phyloP scores from a whole-genome alignment of 495 filamentous ascomycete genomes.

The Elaphomyces granulatus region DNA sequence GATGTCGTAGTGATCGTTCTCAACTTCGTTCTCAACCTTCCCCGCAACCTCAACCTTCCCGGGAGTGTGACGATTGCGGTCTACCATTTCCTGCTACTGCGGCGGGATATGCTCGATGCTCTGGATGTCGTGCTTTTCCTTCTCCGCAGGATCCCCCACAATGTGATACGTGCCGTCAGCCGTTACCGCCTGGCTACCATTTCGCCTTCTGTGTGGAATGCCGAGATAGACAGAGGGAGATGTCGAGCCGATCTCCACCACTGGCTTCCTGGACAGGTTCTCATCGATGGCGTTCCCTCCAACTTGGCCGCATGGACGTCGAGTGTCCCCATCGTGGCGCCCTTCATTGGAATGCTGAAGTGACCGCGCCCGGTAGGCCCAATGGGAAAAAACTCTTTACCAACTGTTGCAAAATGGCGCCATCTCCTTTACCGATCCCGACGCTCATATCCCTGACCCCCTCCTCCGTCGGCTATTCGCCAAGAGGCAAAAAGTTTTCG shows the following conservation, averaged over 20 bases:
- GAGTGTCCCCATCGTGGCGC: background rate
- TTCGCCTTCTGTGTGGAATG: background rate
- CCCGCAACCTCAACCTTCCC: background rate
- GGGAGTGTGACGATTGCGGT: background rate
- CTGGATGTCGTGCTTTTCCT: no score
- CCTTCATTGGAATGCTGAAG: background rate
- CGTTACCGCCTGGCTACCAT: background rate
- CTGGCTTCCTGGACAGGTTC: background rate
- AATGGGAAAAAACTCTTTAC: no score
- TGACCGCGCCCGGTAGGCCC: background rate
- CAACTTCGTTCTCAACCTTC: background rate
- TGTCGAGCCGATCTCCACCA: background rate
- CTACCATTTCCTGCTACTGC: no score
- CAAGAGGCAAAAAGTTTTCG: no score
- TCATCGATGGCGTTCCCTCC: background rate
- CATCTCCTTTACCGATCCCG: background rate
- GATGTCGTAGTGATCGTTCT: background rate
- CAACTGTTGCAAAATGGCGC: no score
- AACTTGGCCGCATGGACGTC: background rate
- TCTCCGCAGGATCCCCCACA: no score
- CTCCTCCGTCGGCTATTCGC: no score
- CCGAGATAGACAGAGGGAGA: no score
- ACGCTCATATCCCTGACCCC: no score
- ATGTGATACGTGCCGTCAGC: no score
- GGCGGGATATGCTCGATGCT: no score